These are phyloP conservation scores for Seiridium unicorne DNA, from an alignment of 2,329 filamentous ascomycete genomes.

Conservation along the genomic window DNA sequence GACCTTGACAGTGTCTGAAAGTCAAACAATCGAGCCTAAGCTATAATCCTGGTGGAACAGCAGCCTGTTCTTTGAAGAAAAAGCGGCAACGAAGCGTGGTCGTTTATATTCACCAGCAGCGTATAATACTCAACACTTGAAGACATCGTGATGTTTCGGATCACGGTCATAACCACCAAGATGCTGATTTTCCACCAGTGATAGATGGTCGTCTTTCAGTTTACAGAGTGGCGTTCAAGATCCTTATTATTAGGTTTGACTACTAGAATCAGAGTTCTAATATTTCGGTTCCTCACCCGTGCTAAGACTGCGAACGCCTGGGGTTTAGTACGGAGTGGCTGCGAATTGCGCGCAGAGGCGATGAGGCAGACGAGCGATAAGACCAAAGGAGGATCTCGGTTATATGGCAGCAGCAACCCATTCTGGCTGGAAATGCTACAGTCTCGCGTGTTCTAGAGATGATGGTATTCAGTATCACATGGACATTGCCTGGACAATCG, in stretches of 20 bases:
- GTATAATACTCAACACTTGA: background rate
- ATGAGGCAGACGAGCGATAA: background rate
- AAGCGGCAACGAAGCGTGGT: no score
- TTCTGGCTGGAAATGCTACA: background rate
- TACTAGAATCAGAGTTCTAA: background rate
- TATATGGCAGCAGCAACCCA: background rate
- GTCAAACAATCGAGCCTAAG: background rate
- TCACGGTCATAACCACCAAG: background rate
- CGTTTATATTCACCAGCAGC: no score
- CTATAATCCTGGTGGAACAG: background rate
- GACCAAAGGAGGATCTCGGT: background rate
- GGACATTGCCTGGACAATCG: background rate
- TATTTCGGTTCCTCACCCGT: background rate
- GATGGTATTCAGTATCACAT: background rate
- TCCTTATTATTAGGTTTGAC: no score
- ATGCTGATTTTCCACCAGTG: constrained; percentile 1
- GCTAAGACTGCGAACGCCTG: background rate
- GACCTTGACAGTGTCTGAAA: background rate
- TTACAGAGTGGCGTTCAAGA: no score
- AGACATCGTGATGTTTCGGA: background rate
- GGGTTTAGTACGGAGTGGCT: no score
- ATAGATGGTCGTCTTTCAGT: background rate
- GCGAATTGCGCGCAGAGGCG: no score
- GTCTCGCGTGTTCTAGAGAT: background rate
- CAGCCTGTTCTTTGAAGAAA: no score